phyloP scores from a whole-genome alignment of 2,329 filamentous ascomycete species.

The Tolypocladium album region DNA sequence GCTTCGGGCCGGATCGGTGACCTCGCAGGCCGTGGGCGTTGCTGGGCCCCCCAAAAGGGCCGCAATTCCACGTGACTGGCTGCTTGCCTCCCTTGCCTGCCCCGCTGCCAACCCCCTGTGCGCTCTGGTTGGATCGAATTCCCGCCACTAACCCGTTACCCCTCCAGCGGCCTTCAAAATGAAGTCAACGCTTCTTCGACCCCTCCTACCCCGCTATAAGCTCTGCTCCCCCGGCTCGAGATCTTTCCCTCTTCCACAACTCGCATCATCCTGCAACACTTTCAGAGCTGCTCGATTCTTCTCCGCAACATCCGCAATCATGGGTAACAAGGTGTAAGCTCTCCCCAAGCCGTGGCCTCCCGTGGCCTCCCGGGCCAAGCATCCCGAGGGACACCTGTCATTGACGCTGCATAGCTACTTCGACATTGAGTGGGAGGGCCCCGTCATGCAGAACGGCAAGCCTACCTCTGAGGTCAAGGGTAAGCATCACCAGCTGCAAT shows the following conservation, averaged over 20 bases:
- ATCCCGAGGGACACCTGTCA: background rate
- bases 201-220: constrained; percentile 36
- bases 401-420: constrained; percentile 45
- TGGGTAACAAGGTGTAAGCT: constrained; percentile 60
- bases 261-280: constrained; percentile 29
- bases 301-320: constrained; percentile 52
- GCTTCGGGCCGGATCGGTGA: background rate
- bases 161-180: constrained; percentile 31
- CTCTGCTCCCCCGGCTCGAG: constrained; percentile 26
- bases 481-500: constrained; percentile 31
- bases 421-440: constrained; percentile 63
- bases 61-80: constrained; percentile 17
- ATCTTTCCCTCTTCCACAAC: constrained; percentile 30
- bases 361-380: background rate
- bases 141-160: constrained; percentile 26
- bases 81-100: constrained; percentile 2
- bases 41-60: background rate
- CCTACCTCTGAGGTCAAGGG: constrained; percentile 46
- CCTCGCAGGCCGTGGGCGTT: background rate
- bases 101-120: constrained; percentile 9
- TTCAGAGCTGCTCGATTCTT: constrained; percentile 32
- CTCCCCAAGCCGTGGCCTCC: constrained; percentile 5
- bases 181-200: constrained; percentile 33
- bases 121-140: constrained; percentile 14
- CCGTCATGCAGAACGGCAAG: constrained; percentile 50